Evolutionary conservation across 352 stramenopile genomes (phyloP), one percentile per base, ranked within the genome.

Genomic region (Phytopythium litorale): DNA sequence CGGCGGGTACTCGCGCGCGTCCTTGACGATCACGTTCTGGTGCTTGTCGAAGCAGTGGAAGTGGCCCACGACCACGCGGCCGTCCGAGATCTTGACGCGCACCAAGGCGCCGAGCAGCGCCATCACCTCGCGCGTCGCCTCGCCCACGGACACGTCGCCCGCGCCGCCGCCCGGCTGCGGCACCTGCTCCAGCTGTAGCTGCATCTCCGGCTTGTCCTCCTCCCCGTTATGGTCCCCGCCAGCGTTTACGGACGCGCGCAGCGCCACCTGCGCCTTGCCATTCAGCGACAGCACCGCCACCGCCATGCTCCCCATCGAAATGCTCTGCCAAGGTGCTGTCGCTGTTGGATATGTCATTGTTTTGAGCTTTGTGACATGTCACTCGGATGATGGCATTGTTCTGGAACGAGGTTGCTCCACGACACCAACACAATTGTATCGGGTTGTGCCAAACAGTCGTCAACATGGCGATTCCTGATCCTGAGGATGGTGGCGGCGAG

Each of bases 1-100:
- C 33, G 81, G 78, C 25, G 75, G 62, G 60, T 77, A 92, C 67
- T 89, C 83, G 54, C 76, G 70, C 54, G 77, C 78, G 52, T 92
- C 83, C 49, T 80, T 89, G 35, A 92, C 64, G 40, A 92, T 90
- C 35, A 92, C 70, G 67, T 92, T 92, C 71, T 90, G 77, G 67
- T 92, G 80, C 68, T 89, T 87, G 79, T 92, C 83, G 63, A 92
- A 85, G 68, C 83, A 90, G 71, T 92, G 81, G 63, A 92, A 83
- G 50, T 60, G 75, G 23, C 83, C 83, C 13, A 90, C 58, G 43
- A 92, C 37, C 40, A 89, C 72, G 69, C 83, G 80, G 45, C 83
- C 80, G 65, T 92, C 83, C 56, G 75, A 79, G 70, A 92, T 88
- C 61, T 85, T 73, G 58, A 92, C 68, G 49, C 83, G 83, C 53